A percentile compares a stretch with the other conserved stretches of the same genome.
phyloP scores from a whole-genome alignment of 176 grass and related monocot species.

The Neostapfia colusana region DNA sequence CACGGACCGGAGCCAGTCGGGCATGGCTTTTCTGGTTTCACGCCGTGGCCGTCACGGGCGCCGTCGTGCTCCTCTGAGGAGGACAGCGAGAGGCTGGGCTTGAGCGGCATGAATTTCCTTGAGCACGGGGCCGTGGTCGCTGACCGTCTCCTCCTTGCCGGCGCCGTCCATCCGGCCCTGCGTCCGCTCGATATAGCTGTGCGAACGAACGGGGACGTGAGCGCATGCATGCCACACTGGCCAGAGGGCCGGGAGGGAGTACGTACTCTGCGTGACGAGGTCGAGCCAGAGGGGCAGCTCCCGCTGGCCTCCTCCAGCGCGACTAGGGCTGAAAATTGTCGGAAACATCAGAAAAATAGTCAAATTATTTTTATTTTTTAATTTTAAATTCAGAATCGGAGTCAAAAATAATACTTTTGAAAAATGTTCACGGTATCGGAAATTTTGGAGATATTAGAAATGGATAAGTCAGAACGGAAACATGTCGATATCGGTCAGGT shows the following conservation, averaged over 20 bases:
- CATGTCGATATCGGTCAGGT: no score
- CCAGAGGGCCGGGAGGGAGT: neutral
- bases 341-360: no score
- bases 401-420: no score
- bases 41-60: constrained; percentile 5
- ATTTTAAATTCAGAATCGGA: no score
- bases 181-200: constrained; percentile 72
- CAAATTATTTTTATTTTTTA: no score
- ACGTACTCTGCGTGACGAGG: constrained; percentile 72
- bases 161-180: constrained; percentile 53
- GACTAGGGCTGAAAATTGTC: no score
- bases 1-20: constrained; percentile 79
- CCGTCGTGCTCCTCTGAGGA: constrained; percentile 51
- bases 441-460: no score
- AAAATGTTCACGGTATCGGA: no score
- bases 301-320: constrained; percentile 75
- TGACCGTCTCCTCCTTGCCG: constrained; percentile 50
- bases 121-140: constrained; percentile 59
- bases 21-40: constrained; percentile 22
- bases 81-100: constrained; percentile 59
- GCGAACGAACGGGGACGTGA: neutral
- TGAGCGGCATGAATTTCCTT: constrained; percentile 96
- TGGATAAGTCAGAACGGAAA: no score
- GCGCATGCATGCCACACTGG: neutral
- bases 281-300: constrained; percentile 86